Evolutionary conservation across 192 early-diverging fungal species (phyloP), one percentile per base, ranked within the genome.

Genomic region (Endogone sp.): DNA sequence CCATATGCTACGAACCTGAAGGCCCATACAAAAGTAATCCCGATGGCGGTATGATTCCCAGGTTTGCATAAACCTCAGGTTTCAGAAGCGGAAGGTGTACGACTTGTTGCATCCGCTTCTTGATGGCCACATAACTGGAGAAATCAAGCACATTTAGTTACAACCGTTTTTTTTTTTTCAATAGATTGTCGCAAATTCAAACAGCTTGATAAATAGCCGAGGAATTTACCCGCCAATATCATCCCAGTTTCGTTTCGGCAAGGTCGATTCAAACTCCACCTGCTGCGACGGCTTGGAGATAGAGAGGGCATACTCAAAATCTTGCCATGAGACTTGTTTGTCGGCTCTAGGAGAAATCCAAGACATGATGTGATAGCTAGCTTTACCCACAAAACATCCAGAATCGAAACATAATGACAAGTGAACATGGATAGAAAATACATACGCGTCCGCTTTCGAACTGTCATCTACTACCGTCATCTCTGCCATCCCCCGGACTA

Each of bases 1-100:
- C 20, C 44, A n/a, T 60, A 32, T 31, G 8, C 8, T 22, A 56
- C 32, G 24, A 79, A 86, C 92, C 96, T 23, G 94, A 85, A 4
- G 97, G 94, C 0, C 97, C 97, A 66, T 96, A 91, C 3, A 98
- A 81, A 30, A 98, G 71, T n/a, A 98, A 70, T 3, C 97, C 97
- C 11, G 88, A 80, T 0, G 94, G 90, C 4, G 93, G 89, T 21
- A 71, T 74, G 3, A 93, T 81, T 0, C 95, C 95, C 29, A 96
- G 78, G 6, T 71, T 73, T 25, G 67, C 71, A 71, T 82, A 89
- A 0, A 76, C 72, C 54, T 90, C 77, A 22, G 85, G 75, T 16
- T 83, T 74, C 49, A 86, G 63, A 22, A 89, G 22, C 29, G 92
- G 82, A 72, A 88, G 81, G 23, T 74, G 69, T 29, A 91, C 80